phyloP scores from a whole-genome alignment of 352 stramenopile species.

The Phytopythium ostracodes region DNA sequence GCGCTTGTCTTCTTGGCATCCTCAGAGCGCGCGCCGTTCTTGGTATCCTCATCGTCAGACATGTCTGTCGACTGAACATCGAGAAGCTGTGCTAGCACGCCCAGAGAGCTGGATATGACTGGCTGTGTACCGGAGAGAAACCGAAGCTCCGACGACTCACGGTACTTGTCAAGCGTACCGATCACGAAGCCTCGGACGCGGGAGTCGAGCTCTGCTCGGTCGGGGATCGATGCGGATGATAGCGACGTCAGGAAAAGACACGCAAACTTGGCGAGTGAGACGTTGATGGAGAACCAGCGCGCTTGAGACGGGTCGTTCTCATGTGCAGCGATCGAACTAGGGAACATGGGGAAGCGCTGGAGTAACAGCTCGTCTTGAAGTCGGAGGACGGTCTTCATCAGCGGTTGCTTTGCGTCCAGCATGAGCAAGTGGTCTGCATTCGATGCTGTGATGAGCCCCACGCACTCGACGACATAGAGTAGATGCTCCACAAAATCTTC shows the following conservation, averaged over 20 bases:
- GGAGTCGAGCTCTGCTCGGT: constrained; percentile 25
- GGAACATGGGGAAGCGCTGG: constrained; percentile 59
- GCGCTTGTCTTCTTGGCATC: constrained; percentile 17
- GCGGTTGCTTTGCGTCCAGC: constrained; percentile 3
- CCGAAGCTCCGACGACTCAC: constrained; percentile 52
- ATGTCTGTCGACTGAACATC: constrained; percentile 5
- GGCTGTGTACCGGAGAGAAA: constrained; percentile 50
- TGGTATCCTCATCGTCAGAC: constrained; percentile 1
- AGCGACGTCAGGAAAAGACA: constrained; percentile 42
- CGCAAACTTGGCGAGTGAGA: constrained; percentile 58
- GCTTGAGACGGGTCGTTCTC: background rate
- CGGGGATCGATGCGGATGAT: constrained; percentile 4
- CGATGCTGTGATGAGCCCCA: background rate
- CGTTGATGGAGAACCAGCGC: constrained; percentile 73
- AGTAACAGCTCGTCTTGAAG: constrained; percentile 57
- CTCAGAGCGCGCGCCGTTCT: background rate
- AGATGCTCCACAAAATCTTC: constrained; percentile 73
- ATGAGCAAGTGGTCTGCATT: constrained; percentile 2
- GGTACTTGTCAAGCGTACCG: constrained; percentile 56
- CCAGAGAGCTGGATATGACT: constrained; percentile 54
- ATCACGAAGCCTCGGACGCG: constrained; percentile 54
- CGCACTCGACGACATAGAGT: constrained; percentile 72
- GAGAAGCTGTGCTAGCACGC: constrained; percentile 56
- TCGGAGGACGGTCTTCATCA: constrained; percentile 21
- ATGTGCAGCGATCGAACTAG: constrained; percentile 14